These are phyloP conservation scores for Leucogyrophana mollusca DNA, from an alignment of 768 basidiomycete species.

Conservation along the genomic window DNA sequence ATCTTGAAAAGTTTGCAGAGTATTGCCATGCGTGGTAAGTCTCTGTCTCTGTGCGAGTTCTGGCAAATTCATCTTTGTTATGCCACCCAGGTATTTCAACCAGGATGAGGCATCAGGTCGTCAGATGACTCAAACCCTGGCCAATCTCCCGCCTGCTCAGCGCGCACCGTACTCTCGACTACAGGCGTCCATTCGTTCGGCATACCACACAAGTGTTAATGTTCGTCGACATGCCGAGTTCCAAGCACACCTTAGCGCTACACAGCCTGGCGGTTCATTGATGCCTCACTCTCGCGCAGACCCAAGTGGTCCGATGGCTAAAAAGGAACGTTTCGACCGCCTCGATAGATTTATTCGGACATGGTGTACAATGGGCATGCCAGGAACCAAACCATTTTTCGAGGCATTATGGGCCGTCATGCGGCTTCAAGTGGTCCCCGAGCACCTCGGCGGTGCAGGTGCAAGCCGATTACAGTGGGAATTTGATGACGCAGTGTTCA, in stretches of 20 bases:
- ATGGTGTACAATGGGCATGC: conserved; percentile 87
- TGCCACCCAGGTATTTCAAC: conserved; percentile 66
- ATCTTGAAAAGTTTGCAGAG: conserved; percentile 77
- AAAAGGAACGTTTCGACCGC: conserved; percentile 74
- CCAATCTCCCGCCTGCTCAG: conserved; percentile 78
- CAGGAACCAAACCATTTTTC: conserved; percentile 84
- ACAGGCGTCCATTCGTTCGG: conserved; percentile 83
- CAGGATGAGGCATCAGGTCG: conserved; percentile 79
- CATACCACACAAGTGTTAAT: conserved; percentile 80
- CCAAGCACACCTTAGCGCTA: conserved; percentile 78
- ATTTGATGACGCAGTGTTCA: conserved; percentile 91
- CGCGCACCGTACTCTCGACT: conserved; percentile 84
- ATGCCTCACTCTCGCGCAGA: conserved; percentile 71
- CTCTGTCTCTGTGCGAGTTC: background rate
- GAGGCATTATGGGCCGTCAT: conserved; percentile 70
- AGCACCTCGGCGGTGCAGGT: conserved; percentile 80
- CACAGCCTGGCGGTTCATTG: conserved; percentile 76
- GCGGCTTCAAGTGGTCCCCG: conserved; percentile 78
- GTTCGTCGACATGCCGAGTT: conserved; percentile 79
- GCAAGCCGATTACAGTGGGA: conserved; percentile 78
- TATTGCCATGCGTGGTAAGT: conserved; percentile 76
- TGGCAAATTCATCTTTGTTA: conserved; percentile 10
- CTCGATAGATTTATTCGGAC: conserved; percentile 72
- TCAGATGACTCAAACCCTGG: conserved; percentile 78
- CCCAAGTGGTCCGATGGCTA: conserved; percentile 60